These are phyloP conservation scores for Saturnispora bothae DNA, from an alignment of 805 yeast species.

Conservation along the genomic window DNA sequence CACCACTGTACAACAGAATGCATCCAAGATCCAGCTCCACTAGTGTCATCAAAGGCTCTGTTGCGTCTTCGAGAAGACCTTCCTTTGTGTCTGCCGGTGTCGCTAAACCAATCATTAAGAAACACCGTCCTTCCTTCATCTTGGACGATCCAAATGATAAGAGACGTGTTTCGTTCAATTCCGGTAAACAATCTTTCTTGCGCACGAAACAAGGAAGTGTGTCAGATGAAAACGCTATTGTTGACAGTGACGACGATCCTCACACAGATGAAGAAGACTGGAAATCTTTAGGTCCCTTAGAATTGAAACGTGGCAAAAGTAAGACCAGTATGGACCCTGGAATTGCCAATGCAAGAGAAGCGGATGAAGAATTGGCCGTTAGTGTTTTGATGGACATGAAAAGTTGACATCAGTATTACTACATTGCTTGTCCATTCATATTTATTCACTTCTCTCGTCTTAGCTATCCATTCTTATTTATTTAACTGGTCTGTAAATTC, in stretches of 20 bases:
- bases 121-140: slow-evolving; percentile 25
- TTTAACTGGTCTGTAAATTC: no score
- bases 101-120: slow-evolving; percentile 22
- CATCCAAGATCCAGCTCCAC: slow-evolving; percentile 8
- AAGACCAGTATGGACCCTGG: slow-evolving; percentile 4
- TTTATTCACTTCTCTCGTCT: background rate
- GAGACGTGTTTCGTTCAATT: slow-evolving; percentile 26
- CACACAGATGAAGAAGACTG: slow-evolving; percentile 94
- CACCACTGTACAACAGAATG: background rate
- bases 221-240: slow-evolving; percentile 1
- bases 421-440: background rate
- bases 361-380: slow-evolving; percentile 28
- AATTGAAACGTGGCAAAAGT: slow-evolving; percentile 25
- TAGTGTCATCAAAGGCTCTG: slow-evolving; percentile 14
- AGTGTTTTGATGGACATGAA: slow-evolving; percentile 27
- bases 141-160: slow-evolving; percentile 26
- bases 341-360: slow-evolving; percentile 11
- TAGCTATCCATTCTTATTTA: no score
- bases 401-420: slow-evolving; percentile 1
- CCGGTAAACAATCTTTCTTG: slow-evolving; percentile 32
- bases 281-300: slow-evolving; percentile 79
- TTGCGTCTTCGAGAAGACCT: slow-evolving; percentile 21
- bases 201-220: slow-evolving; percentile 21
- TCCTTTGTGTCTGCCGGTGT: slow-evolving; percentile 25
- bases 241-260: slow-evolving; percentile 8